Conservation (phyloP, 257 asterid genomes). For the Schizonepeta tenuifolia region DNA sequence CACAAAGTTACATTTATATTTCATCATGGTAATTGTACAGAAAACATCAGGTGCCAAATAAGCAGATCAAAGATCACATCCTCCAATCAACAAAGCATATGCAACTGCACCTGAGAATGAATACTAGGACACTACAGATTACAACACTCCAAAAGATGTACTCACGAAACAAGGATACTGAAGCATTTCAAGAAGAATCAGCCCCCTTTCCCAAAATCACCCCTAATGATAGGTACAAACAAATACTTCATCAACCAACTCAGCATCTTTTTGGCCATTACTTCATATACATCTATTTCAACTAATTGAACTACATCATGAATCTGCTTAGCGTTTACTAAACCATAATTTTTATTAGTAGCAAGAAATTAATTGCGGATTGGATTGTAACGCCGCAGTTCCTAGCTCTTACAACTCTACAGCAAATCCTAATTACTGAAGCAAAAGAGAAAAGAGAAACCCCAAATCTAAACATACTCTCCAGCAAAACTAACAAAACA, state of each 20-base stretch:
- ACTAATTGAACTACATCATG: too few species aligned
- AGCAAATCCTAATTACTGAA: neutral
- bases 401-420: neutral
- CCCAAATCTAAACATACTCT: neutral
- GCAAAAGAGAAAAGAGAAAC: neutral
- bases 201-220: slow-evolving; percentile 3
- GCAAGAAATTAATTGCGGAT: too few species aligned
- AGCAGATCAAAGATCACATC: neutral
- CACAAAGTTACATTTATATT: neutral
- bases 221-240: neutral
- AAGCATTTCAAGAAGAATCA: slow-evolving; percentile 6
- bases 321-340: too few species aligned
- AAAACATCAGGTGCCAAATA: slow-evolving; percentile 16
- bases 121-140: neutral
- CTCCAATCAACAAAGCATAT: neutral
- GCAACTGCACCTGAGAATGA: neutral
- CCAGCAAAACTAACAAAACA: neutral
- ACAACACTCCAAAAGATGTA: neutral
- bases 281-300: too few species aligned
- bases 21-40: neutral
- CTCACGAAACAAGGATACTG: slow-evolving; percentile 1
- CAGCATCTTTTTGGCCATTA: neutral
- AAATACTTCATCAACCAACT: neutral
- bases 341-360: too few species aligned
- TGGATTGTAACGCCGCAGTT: too few species aligned